Evolutionary conservation across 2,329 filamentous ascomycete species (phyloP).

Genomic region (Claviceps spartinae): DNA sequence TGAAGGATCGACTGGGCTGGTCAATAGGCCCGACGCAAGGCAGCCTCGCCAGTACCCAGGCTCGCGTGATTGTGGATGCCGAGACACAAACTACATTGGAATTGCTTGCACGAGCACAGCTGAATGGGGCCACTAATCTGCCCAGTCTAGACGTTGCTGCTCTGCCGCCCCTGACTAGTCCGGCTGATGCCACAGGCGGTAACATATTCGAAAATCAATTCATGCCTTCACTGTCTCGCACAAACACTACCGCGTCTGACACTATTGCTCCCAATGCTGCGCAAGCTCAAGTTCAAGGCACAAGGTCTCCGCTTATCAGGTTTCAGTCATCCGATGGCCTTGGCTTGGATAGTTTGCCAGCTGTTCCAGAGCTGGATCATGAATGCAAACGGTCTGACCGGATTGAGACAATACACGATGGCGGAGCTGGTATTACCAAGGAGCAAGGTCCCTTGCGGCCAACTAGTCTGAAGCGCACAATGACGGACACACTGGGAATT

Average conservation of each 20-base stretch:
- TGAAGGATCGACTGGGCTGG: constrained; percentile 85
- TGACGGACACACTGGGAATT: constrained; percentile 67
- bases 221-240: constrained; percentile 37
- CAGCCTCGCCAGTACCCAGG: constrained; percentile 70
- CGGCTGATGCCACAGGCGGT: constrained; percentile 55
- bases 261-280: constrained; percentile 21
- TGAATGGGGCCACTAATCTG: constrained; percentile 56
- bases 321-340: constrained; percentile 5
- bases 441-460: constrained; percentile 45
- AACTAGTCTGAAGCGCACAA: constrained; percentile 66
- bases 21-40: constrained; percentile 51
- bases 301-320: constrained; percentile 9
- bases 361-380: constrained; percentile 11
- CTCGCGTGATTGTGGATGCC: constrained; percentile 66
- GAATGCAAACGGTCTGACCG: constrained; percentile 38
- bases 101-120: constrained; percentile 64
- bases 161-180: constrained; percentile 60
- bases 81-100: constrained; percentile 89
- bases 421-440: constrained; percentile 29
- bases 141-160: constrained; percentile 30
- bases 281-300: constrained; percentile 6
- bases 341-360: constrained; percentile 8
- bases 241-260: constrained; percentile 29
- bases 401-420: constrained; percentile 42
- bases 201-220: constrained; percentile 85